Conservation (phyloP, 495 filamentous ascomycete genomes). For the Penicillium manginii region DNA sequence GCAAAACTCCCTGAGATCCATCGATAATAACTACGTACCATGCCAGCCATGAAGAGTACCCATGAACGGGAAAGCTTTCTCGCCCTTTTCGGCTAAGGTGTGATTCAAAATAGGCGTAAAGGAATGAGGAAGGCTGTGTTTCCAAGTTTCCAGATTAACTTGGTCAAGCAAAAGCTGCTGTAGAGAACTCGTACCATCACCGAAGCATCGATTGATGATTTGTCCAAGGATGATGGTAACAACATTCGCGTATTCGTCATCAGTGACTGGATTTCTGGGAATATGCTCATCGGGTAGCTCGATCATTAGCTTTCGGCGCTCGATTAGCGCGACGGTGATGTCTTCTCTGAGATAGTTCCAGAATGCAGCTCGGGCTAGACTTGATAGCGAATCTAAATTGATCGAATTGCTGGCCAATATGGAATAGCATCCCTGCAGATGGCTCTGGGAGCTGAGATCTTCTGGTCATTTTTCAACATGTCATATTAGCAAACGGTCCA, state of each 20-base stretch:
- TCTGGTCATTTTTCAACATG: constrained; percentile 9
- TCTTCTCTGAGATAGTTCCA: constrained; percentile 48
- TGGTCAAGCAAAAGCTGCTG: constrained; percentile 15
- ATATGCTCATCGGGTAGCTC: constrained; percentile 25
- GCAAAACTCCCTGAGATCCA: neutral
- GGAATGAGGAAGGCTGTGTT: constrained; percentile 17
- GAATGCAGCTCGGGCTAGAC: constrained; percentile 34
- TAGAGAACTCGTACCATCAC: constrained; percentile 2
- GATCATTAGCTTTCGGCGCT: constrained; percentile 35
- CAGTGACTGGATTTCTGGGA: constrained; percentile 12
- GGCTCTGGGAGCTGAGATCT: constrained; percentile 26
- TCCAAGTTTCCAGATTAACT: constrained; percentile 24
- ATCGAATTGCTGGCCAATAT: constrained; percentile 23
- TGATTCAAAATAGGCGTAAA: constrained; percentile 26
- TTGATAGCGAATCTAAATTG: constrained; percentile 16
- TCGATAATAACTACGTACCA: constrained; percentile 20
- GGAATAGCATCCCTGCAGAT: constrained; percentile 35
- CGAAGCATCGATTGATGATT: constrained; percentile 35
- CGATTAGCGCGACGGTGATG: constrained; percentile 40
- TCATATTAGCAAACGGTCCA: neutral
- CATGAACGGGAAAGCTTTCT: constrained; percentile 22
- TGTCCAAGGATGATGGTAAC: constrained; percentile 35
- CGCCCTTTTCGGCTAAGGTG: neutral
- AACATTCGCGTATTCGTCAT: constrained; percentile 34
- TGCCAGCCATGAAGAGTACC: constrained; percentile 34